phyloP scores from a whole-genome alignment of 768 basidiomycete genomes.

The Pleurotus tuber-regium region DNA sequence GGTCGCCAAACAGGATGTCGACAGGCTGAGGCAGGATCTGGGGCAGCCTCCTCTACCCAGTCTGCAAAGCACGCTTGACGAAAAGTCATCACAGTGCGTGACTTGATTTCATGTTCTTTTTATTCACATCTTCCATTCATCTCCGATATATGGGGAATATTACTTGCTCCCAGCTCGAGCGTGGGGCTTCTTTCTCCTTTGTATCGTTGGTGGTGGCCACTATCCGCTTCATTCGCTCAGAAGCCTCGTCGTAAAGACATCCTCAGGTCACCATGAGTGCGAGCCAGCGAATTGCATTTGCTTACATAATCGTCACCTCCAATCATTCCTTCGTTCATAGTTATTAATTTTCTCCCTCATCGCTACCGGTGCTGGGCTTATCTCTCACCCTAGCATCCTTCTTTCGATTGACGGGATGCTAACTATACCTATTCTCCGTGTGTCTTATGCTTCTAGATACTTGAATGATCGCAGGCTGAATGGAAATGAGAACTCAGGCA shows the following conservation, averaged over 20 bases:
- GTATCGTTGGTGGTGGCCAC: constrained; percentile 4
- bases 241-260: no score
- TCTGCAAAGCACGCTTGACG: constrained; percentile 71
- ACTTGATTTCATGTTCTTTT: constrained; percentile 9
- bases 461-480: constrained; percentile 60
- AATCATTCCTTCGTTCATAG: constrained; percentile 8
- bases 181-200: constrained; percentile 3
- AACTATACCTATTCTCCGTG: not conserved
- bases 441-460: constrained; percentile 40
- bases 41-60: constrained; percentile 73
- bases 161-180: not conserved
- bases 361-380: not conserved
- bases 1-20: constrained; percentile 72
- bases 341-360: constrained; percentile 1
- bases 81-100: constrained; percentile 54
- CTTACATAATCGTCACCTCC: constrained; percentile 12
- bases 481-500: constrained; percentile 33
- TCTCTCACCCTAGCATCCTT: not conserved
- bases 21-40: constrained; percentile 70
- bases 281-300: no score
- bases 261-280: no score
- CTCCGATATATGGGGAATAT: not conserved
- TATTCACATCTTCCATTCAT: not conserved
- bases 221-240: not conserved
- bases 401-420: constrained; percentile 1